Evolutionary conservation across 1,139 yeast genomes (phyloP).

Genomic region (Protomyces lactucae-debilis): DNA sequence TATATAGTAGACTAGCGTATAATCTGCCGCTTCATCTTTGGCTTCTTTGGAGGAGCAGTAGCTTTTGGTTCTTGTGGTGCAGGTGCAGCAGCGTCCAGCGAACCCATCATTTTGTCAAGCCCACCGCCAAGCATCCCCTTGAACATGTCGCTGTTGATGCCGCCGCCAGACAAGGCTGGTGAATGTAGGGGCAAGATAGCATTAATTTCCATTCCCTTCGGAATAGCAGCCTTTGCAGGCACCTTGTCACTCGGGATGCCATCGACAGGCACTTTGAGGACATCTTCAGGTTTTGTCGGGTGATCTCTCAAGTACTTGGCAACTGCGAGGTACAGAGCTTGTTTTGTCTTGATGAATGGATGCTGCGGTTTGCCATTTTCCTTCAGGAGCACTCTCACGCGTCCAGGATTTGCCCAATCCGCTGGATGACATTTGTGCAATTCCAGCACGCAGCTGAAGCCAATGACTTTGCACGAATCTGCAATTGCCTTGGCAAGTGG

Average conservation of each 20-base stretch:
- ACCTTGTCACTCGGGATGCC: conserved; percentile 47
- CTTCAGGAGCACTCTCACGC: conserved; percentile 69
- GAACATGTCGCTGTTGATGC: conserved; percentile 39
- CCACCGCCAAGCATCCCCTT: conserved; percentile 31
- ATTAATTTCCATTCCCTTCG: conserved; percentile 80
- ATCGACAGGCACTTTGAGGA: conserved; percentile 60
- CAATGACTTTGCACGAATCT: conserved; percentile 53
- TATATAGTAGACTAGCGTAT: background rate
- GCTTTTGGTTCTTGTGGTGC: conserved; percentile 45
- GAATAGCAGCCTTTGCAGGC: conserved; percentile 65
- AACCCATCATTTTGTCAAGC: conserved; percentile 28
- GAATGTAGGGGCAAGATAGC: conserved; percentile 81
- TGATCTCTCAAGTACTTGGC: conserved; percentile 59
- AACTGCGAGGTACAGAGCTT: conserved; percentile 59
- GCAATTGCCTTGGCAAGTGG: conserved; percentile 81
- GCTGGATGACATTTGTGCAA: conserved; percentile 90
- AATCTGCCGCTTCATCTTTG: conserved; percentile 26
- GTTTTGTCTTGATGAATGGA: conserved; percentile 45
- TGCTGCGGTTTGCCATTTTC: conserved; percentile 29
- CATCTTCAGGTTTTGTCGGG: conserved; percentile 65
- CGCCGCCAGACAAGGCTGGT: conserved; percentile 73
- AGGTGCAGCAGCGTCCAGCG: conserved; percentile 34
- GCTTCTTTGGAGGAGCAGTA: conserved; percentile 32
- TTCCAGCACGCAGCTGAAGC: conserved; percentile 46
- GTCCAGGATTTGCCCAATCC: conserved; percentile 95